Evolutionary conservation across 192 early-diverging fungal species (phyloP).

Genomic region (Podila clonocystis): DNA sequence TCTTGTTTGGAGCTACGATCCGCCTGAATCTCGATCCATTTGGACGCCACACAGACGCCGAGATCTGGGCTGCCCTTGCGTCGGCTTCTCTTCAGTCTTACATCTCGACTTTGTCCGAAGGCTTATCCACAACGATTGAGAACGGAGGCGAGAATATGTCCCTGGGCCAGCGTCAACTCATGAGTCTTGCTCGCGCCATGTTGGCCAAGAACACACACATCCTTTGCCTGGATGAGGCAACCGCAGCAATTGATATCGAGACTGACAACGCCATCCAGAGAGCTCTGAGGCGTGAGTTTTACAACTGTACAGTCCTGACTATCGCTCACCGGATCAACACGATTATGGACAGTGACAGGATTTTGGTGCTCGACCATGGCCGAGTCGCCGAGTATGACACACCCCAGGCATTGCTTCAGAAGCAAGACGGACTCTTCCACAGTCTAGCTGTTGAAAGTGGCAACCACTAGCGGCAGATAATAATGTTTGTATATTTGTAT

Average conservation of each 20-base stretch:
- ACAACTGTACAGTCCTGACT: constrained; percentile 60
- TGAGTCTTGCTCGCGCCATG: constrained; percentile 76
- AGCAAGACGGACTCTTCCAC: constrained; percentile 58
- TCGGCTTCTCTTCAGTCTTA: constrained; percentile 73
- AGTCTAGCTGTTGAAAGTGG: constrained; percentile 32
- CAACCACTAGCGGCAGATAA: background rate
- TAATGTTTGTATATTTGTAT: too few species aligned
- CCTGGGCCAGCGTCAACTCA: constrained; percentile 81
- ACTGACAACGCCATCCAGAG: constrained; percentile 54
- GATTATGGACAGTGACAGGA: constrained; percentile 77
- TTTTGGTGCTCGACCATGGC: constrained; percentile 83
- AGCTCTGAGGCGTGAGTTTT: constrained; percentile 54
- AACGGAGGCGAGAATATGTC: constrained; percentile 90
- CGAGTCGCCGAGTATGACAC: constrained; percentile 74
- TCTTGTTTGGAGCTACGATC: constrained; percentile 71
- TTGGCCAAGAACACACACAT: constrained; percentile 49
- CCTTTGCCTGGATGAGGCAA: constrained; percentile 53
- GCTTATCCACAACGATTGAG: constrained; percentile 72
- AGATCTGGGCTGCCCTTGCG: constrained; percentile 77
- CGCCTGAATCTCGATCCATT: constrained; percentile 69
- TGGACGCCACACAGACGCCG: constrained; percentile 53
- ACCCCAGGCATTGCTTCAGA: constrained; percentile 66
- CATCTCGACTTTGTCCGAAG: constrained; percentile 67
- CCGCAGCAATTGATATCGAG: constrained; percentile 58
- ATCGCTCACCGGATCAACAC: constrained; percentile 73